Percentiles rank a stretch among this genome's conserved stretches.
phyloP scores from a whole-genome alignment of 768 basidiomycete species.

The Termitomyces titanicus region DNA sequence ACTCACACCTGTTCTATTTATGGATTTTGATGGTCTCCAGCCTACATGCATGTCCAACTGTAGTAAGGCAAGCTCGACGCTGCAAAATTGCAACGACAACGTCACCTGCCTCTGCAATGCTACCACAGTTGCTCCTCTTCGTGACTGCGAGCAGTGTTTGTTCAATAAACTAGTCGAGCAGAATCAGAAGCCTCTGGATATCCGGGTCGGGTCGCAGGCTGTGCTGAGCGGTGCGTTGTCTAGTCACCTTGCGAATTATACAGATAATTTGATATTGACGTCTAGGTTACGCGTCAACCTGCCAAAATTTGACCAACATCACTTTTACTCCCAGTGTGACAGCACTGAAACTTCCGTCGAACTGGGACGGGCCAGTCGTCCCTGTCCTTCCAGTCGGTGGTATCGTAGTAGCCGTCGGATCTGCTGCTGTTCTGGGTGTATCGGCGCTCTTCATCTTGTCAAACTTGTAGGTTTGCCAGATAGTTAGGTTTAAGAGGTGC shows the following conservation, averaged over 20 bases:
- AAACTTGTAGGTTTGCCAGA: slow-evolving; percentile 36
- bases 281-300: slow-evolving; percentile 54
- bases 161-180: slow-evolving; percentile 48
- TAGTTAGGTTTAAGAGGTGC: neutral
- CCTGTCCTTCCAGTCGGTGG: slow-evolving; percentile 39
- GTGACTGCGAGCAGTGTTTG: slow-evolving; percentile 66
- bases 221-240: slow-evolving; percentile 49
- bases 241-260: neutral
- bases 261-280: slow-evolving; percentile 5
- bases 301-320: slow-evolving; percentile 31
- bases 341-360: slow-evolving; percentile 40
- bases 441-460: slow-evolving; percentile 50
- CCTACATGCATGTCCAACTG: slow-evolving; percentile 33
- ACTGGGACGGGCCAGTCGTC: slow-evolving; percentile 62
- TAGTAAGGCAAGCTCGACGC: slow-evolving; percentile 17
- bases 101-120: slow-evolving; percentile 53
- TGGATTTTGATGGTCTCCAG: slow-evolving; percentile 20
- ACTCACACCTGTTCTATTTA: slow-evolving; percentile 9
- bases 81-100: slow-evolving; percentile 42
- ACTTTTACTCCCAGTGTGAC: slow-evolving; percentile 35
- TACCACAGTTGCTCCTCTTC: slow-evolving; percentile 38
- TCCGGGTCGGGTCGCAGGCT: slow-evolving; percentile 53
- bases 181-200: slow-evolving; percentile 44
- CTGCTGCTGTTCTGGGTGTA: slow-evolving; percentile 44
- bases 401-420: slow-evolving; percentile 40